Percentiles rank a stretch among this genome's conserved stretches.
Conservation (phyloP, 202 grass and related monocot species). For the Hordeum pubiflorum region DNA sequence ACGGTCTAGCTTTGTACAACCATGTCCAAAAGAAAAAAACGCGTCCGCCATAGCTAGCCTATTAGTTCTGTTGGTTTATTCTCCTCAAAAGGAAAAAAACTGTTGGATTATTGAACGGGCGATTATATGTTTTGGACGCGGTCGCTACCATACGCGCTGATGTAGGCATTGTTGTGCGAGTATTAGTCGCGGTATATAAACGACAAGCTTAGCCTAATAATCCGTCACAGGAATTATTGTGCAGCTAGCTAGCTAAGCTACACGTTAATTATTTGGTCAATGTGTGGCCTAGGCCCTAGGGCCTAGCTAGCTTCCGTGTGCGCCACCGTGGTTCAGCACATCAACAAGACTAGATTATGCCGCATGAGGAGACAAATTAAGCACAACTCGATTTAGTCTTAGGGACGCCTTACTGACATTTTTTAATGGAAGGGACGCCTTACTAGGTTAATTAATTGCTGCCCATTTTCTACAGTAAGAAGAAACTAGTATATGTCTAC, state of each 20-base stretch:
- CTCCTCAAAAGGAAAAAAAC: no score
- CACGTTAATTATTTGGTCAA: neutral
- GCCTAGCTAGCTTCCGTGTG: neutral
- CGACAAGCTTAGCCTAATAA: neutral
- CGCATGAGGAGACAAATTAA: neutral
- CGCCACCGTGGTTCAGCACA: conserved; percentile 10
- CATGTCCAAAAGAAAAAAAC: no score
- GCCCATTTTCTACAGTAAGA: no score
- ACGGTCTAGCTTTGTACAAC: no score
- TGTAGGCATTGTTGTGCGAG: neutral
- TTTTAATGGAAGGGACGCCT: no score
- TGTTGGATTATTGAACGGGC: conserved; percentile 5
- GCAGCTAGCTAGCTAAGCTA: conserved; percentile 6
- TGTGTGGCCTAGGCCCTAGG: neutral
- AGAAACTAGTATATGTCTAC: no score
- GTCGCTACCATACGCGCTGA: neutral
- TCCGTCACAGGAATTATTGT: conserved; percentile 12
- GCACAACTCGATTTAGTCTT: neutral
- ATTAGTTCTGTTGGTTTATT: neutral
- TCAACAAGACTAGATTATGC: conserved; percentile 8
- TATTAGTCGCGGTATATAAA: neutral
- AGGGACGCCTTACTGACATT: neutral
- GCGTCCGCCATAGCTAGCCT: no score
- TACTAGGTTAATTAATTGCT: no score
- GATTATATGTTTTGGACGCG: neutral